Evolutionary conservation across 768 basidiomycete genomes (phyloP).

Genomic region (Crepidotus variabilis): DNA sequence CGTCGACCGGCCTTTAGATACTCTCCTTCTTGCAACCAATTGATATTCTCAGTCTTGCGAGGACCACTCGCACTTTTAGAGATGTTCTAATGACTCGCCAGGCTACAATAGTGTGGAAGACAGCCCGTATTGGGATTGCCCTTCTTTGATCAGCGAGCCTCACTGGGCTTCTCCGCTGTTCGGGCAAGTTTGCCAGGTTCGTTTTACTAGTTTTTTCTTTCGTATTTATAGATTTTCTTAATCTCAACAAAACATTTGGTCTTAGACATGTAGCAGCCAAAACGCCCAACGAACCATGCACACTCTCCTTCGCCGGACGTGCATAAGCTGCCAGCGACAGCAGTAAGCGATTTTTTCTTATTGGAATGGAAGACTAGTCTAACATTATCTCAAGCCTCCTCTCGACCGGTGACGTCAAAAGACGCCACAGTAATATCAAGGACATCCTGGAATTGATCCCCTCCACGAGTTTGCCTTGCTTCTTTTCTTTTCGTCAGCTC

Average conservation of each 20-base stretch:
- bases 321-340: neutral
- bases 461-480: too few species aligned
- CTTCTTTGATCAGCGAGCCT: constrained; percentile 20
- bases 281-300: constrained; percentile 10
- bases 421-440: too few species aligned
- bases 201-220: neutral
- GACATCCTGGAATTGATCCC: too few species aligned
- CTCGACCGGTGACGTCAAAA: too few species aligned
- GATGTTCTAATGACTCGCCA: constrained; percentile 13
- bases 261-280: constrained; percentile 21
- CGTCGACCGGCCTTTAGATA: constrained; percentile 13
- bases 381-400: neutral
- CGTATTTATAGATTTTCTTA: neutral
- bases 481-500: neutral
- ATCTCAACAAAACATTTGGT: neutral
- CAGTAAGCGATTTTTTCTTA: neutral
- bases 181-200: constrained; percentile 19
- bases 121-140: constrained; percentile 15
- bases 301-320: neutral
- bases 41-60: constrained; percentile 22
- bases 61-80: constrained; percentile 19
- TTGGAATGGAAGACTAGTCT: neutral
- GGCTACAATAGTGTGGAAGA: constrained; percentile 21
- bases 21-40: constrained; percentile 17
- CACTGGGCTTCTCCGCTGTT: constrained; percentile 25